Evolutionary conservation across 805 yeast species (phyloP).

Genomic region (Candida lessepsii): DNA sequence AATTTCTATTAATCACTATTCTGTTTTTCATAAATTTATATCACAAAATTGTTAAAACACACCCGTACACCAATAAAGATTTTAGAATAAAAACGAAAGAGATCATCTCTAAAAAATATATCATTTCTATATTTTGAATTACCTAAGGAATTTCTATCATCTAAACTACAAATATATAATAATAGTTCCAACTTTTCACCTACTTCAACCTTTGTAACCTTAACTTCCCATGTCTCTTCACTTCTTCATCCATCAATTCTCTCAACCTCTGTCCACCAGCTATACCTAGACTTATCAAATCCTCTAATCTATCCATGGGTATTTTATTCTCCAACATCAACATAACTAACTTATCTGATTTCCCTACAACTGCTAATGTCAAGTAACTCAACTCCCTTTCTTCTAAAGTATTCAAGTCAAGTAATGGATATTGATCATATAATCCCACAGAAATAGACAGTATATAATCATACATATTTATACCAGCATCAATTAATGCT

Average conservation of each 20-base stretch:
- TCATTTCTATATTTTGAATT: too few species aligned
- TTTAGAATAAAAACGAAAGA: too few species aligned
- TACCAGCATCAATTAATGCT: conserved; percentile 92
- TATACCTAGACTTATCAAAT: conserved; percentile 74
- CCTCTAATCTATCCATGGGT: conserved; percentile 77
- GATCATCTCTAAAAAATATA: too few species aligned
- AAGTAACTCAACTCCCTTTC: conserved; percentile 79
- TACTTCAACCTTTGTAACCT: conserved; percentile 5
- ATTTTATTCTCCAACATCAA: conserved; percentile 79
- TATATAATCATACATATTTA: conserved; percentile 89
- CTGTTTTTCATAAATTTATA: too few species aligned
- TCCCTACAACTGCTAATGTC: conserved; percentile 83
- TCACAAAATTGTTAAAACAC: too few species aligned
- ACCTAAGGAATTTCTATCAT: too few species aligned
- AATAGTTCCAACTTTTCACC: too few species aligned
- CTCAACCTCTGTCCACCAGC: conserved; percentile 83
- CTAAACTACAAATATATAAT: too few species aligned
- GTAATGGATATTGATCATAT: conserved; percentile 69
- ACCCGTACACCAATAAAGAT: too few species aligned
- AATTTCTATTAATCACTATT: too few species aligned
- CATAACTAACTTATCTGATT: conserved; percentile 73
- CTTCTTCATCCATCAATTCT: conserved; percentile 81
- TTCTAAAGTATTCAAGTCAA: conserved; percentile 81
- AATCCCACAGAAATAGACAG: conserved; percentile 78
- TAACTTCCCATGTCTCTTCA: conserved; percentile 67